Conservation (phyloP, 2,329 filamentous ascomycete genomes). For the Colletotrichum filicis region DNA sequence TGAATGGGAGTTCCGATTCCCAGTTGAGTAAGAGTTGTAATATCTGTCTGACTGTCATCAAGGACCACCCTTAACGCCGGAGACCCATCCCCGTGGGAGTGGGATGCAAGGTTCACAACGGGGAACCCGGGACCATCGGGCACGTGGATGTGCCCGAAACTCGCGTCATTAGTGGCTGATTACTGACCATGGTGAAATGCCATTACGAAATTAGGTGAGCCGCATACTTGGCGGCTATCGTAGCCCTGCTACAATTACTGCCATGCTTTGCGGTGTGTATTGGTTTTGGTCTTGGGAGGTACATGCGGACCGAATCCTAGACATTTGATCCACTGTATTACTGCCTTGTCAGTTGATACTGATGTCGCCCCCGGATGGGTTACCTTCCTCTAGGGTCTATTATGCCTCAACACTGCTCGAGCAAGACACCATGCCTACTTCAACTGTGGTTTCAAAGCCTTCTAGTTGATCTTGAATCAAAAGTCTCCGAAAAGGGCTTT, state of each 20-base stretch:
- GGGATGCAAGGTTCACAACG: background rate
- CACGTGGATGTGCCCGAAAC: background rate
- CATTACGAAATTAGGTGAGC: background rate
- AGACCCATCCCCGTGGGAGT: background rate
- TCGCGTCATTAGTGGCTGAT: background rate
- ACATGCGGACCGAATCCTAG: background rate
- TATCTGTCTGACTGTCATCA: background rate
- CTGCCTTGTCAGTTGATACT: background rate
- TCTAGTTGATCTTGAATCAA: background rate
- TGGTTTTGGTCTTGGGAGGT: background rate
- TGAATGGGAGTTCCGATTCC: background rate
- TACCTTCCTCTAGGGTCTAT: background rate
- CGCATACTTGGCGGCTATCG: background rate
- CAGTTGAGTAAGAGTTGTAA: background rate
- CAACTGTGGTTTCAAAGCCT: background rate
- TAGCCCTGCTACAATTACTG: background rate
- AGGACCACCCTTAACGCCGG: background rate
- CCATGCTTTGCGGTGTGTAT: background rate
- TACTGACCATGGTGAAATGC: background rate
- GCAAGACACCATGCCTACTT: background rate
- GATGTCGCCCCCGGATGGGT: background rate
- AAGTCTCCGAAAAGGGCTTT: background rate
- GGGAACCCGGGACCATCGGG: background rate
- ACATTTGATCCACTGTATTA: background rate
- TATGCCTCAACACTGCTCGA: background rate